Evolutionary conservation across 129 eudicot species (phyloP), one percentile per base, ranked within the genome.

Genomic region (Centella asiatica): DNA sequence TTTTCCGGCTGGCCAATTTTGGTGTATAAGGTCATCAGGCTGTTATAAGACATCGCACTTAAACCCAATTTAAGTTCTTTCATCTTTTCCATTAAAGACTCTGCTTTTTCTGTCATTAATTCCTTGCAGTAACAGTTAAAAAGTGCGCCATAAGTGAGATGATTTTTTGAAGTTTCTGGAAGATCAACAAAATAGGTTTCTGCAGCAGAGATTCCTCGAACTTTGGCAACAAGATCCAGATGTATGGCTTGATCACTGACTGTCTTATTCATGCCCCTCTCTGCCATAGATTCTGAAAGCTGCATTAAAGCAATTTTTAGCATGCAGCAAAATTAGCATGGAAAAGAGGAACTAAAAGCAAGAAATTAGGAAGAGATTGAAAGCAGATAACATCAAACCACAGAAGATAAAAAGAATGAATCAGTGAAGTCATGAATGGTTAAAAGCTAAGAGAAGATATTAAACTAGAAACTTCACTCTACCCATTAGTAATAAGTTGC

Each of bases 101-200:
- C 96, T 4, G 96, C 99, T 74, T 93, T 85, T 49, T 88, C 96
- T 4, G 86, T 68, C 78, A 82, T 76, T 56, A 71, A 78, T 69
- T 82, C 90, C 76, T 82, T 88, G 87, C 96, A 93, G 83, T 88
- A 93, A 63, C 86, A 87, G 77, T 88, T 93, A 51, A 93, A 79
- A 73, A 93, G 96, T 25, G 99, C 81, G 32, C 99, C 89, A 33
- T 88, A 93, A 42, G 95, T 85, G 32, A 74, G 84, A 72, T 77
- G 85, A 72, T 65, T 82, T 73, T 93, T 93, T 15, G 90, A 85
- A 66, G 82, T 68, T 64, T 93, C 99, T 1, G 96, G 99, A 46
- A 93, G 96, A 59, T 72, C 73, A 37, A 83, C 44, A 33, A 88
- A 93, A 77, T 88, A 93, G 32, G 78, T 74, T 69, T 93, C 99